Conservation (phyloP, 192 early-diverging fungal species). For the Podila epicladia region DNA sequence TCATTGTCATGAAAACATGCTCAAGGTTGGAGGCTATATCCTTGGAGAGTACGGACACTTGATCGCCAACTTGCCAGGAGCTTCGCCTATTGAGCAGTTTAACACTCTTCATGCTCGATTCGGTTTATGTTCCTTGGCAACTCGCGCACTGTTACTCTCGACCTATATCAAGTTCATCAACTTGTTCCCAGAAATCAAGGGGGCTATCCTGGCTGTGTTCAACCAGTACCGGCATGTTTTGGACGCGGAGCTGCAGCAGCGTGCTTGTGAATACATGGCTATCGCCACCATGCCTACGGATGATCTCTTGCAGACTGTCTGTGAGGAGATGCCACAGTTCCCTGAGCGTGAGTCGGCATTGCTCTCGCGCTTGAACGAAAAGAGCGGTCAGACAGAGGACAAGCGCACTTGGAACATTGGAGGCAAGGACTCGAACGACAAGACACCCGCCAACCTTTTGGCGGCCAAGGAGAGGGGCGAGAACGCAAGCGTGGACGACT, state of each 20-base stretch:
- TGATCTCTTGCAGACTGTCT: conserved; percentile 89
- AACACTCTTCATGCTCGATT: conserved; percentile 94
- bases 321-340: conserved; percentile 99
- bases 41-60: conserved; percentile 98
- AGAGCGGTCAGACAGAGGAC: conserved; percentile 92
- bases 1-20: conserved; percentile 93
- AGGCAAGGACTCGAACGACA: conserved; percentile 81
- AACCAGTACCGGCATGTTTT: conserved; percentile 87
- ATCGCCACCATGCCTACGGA: conserved; percentile 86
- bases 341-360: conserved; percentile 94
- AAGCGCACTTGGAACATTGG: conserved; percentile 96
- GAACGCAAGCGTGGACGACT: conserved; percentile 43
- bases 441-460: conserved; percentile 58
- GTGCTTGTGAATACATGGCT: conserved; percentile 96
- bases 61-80: conserved; percentile 88
- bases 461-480: conserved; percentile 44
- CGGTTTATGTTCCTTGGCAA: conserved; percentile 77
- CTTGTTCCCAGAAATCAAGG: conserved; percentile 97
- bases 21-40: conserved; percentile 96
- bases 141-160: conserved; percentile 87
- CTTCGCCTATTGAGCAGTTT: conserved; percentile 94
- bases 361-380: conserved; percentile 82
- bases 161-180: conserved; percentile 97
- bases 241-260: conserved; percentile 97
- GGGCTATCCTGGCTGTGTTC: conserved; percentile 85